phyloP scores from a whole-genome alignment of 202 grass and related monocot species.

The Setaria italica region DNA sequence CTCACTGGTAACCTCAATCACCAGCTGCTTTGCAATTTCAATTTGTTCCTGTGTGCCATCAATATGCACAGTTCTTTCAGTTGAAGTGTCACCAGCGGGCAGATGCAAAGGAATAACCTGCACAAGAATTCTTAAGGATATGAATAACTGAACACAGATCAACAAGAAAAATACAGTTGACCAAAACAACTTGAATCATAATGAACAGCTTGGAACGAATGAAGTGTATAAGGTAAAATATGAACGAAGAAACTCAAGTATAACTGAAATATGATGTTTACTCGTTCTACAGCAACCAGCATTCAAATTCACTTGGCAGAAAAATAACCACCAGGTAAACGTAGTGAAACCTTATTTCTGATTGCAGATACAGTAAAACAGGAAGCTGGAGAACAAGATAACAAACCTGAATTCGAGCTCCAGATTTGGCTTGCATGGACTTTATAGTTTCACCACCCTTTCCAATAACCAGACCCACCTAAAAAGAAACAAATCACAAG shows the following conservation, averaged over 20 bases:
- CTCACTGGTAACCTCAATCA: conserved; percentile 95
- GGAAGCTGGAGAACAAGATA: neutral
- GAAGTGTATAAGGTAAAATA: neutral
- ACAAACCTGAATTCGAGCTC: conserved; percentile 92
- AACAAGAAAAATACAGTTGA: conserved; percentile 17
- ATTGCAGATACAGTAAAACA: neutral
- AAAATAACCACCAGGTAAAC: neutral
- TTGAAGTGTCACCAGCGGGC: conserved; percentile 84
- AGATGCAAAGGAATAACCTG: conserved; percentile 96
- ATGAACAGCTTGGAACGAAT: neutral
- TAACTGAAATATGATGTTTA: neutral
- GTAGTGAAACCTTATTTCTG: neutral
- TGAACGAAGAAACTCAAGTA: neutral
- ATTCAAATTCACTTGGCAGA: neutral
- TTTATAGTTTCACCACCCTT: conserved; percentile 98
- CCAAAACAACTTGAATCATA: neutral
- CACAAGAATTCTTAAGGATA: conserved; percentile 29
- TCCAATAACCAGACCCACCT: conserved; percentile 98
- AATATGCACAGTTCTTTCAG: conserved; percentile 94
- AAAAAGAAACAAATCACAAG: conserved; percentile 14
- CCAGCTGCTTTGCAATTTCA: conserved; percentile 90
- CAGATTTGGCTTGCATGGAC: conserved; percentile 87
- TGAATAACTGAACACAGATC: conserved; percentile 35
- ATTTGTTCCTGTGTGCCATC: conserved; percentile 93
- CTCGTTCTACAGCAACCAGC: neutral